Conservation (phyloP, 2,329 filamentous ascomycete species). For the Chaetomiaceae sp. region DNA sequence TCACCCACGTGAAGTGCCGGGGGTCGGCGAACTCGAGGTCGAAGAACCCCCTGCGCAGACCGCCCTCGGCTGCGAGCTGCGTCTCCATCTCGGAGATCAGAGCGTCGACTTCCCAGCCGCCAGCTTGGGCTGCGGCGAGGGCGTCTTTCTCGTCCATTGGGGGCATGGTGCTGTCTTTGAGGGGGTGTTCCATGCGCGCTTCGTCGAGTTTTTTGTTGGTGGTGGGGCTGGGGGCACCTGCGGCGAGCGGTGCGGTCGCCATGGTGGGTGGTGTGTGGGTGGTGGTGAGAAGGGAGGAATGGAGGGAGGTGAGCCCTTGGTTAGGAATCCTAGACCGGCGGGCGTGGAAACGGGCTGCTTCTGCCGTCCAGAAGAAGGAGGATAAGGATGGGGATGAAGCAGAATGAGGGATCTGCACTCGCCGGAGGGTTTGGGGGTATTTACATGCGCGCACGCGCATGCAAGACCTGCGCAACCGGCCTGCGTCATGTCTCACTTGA, state of each 20-base stretch:
- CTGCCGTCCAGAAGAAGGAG: too few species aligned
- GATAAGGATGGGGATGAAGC: too few species aligned
- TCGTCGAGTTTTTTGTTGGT: background rate
- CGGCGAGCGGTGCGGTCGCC: background rate
- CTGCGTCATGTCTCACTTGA: too few species aligned
- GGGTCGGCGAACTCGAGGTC: slow-evolving; percentile 8
- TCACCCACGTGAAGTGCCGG: slow-evolving; percentile 6
- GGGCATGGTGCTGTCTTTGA: background rate
- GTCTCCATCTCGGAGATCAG: slow-evolving; percentile 3
- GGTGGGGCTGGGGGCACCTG: too few species aligned
- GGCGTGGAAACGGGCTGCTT: too few species aligned
- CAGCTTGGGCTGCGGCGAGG: background rate
- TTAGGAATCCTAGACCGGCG: too few species aligned
- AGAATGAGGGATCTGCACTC: too few species aligned
- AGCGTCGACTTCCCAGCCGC: slow-evolving; percentile 5
- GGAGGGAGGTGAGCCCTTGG: too few species aligned
- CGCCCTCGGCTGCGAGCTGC: slow-evolving; percentile 2
- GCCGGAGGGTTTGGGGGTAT: too few species aligned
- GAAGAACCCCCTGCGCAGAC: slow-evolving; percentile 4
- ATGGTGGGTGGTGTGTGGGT: background rate
- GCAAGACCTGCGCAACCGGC: too few species aligned
- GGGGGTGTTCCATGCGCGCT: background rate
- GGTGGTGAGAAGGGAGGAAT: background rate
- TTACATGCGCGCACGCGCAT: too few species aligned
- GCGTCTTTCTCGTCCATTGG: background rate